A percentile compares a stretch with the other conserved stretches of the same genome.
phyloP scores from a whole-genome alignment of 495 filamentous ascomycete species.

The Penicillium dipodomyicola region DNA sequence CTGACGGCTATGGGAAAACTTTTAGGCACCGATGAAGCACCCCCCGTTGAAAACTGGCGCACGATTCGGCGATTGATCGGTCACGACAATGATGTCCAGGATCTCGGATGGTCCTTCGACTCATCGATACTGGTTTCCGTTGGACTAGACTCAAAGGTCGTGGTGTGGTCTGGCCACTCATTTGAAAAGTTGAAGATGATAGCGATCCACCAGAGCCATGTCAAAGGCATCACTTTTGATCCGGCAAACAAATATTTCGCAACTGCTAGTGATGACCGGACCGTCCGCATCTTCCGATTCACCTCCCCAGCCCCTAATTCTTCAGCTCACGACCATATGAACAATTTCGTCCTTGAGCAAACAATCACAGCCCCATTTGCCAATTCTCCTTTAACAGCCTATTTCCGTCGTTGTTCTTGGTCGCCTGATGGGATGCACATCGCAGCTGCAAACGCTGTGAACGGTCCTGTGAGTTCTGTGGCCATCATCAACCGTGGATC shows the following conservation, averaged over 20 bases:
- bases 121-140: conserved; percentile 94
- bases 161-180: conserved; percentile 95
- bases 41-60: conserved; percentile 95
- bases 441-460: conserved; percentile 92
- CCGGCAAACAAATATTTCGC: conserved; percentile 99
- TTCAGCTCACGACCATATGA: conserved; percentile 86
- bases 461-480: conserved; percentile 94
- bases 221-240: conserved; percentile 98
- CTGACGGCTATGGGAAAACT: conserved; percentile 6
- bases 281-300: conserved; percentile 95
- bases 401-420: conserved; percentile 96
- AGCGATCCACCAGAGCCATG: conserved; percentile 88
- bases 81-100: conserved; percentile 98
- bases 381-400: conserved; percentile 88
- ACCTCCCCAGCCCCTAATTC: conserved; percentile 89
- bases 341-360: conserved; percentile 89
- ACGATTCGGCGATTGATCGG: conserved; percentile 88
- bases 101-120: conserved; percentile 95
- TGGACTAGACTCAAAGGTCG: conserved; percentile 94
- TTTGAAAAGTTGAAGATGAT: conserved; percentile 97
- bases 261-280: conserved; percentile 93
- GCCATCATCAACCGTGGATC: conserved; percentile 88
- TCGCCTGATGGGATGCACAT: conserved; percentile 96
- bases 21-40: conserved; percentile 81
- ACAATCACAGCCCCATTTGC: conserved; percentile 82